These are phyloP conservation scores for Talinum fruticosum DNA, from an alignment of 148 eudicot genomes.

Conservation along the genomic window DNA sequence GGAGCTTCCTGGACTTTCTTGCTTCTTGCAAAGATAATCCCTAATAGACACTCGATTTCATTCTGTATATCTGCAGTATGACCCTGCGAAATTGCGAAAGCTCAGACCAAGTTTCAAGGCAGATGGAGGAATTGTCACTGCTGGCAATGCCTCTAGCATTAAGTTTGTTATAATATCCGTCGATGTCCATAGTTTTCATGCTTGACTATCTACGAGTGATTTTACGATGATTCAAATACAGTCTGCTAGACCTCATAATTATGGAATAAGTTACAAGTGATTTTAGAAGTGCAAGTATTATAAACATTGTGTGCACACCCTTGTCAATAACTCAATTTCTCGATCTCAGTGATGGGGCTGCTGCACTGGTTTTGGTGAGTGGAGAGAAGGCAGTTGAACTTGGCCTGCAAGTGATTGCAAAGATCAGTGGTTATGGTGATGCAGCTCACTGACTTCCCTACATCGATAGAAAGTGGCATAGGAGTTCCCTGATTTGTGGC, in stretches of 20 bases:
- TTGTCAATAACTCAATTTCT: constrained; percentile 14
- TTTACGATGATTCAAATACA: background rate
- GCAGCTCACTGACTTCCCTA: constrained; percentile 55
- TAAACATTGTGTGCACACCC: background rate
- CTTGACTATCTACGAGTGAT: background rate
- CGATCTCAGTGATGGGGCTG: constrained; percentile 84
- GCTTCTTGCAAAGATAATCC: background rate
- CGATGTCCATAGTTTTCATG: background rate
- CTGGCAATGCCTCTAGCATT: constrained; percentile 96
- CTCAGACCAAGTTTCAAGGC: constrained; percentile 93
- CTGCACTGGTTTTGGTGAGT: constrained; percentile 92
- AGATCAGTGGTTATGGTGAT: constrained; percentile 89
- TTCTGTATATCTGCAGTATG: constrained; percentile 53
- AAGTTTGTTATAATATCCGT: constrained; percentile 42
- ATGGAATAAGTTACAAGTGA: background rate
- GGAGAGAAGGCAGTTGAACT: constrained; percentile 85
- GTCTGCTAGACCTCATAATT: background rate
- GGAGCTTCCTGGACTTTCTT: background rate
- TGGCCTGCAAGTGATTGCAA: constrained; percentile 80
- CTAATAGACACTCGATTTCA: background rate
- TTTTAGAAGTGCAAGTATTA: constrained; percentile 2
- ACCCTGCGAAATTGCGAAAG: constrained; percentile 85
- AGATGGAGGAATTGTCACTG: constrained; percentile 85
- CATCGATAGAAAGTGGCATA: background rate
- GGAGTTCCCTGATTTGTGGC: background rate